Evolutionary conservation across 495 filamentous ascomycete species (phyloP), one percentile per base, ranked within the genome.

Genomic region (Penicillium ucsense): DNA sequence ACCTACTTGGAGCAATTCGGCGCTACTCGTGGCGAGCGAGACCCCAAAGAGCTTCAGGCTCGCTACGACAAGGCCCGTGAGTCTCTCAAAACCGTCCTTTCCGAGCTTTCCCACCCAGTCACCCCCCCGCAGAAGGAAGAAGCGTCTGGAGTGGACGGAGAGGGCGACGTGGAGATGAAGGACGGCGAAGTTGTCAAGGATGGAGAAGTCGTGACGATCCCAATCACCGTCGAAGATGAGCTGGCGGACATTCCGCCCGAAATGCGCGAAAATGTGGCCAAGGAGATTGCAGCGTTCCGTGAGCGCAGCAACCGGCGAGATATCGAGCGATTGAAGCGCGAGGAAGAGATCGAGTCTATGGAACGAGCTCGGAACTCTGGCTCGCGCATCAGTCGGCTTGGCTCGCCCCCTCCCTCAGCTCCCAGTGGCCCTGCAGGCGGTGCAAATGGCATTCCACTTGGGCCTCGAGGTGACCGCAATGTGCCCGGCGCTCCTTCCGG

Each of bases 211-310:
- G 84, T 96, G 52, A 95, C 88, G 37, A 96, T 95, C 50, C 85
- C 88, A 4, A 78, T 95, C 34, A 85, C 86, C 6, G 78, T 83
- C 29, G 92, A 99, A 54, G 92, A 99, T 60, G 92, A 99, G 56
- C 74, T 99, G 31, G 84, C 88, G 36, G 94, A 99, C 57, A 95
- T 99, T 46, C 92, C 92, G 3, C 83, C 86, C 8, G 92, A 96
- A 57, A 91, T 91, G 89, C 83, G 92, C n/a, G 92, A 91, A 57
- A 95, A 84, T 6, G 91, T 99, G 28, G 88, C 92, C 6, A 84
- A 84, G 50, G 94, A 99, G 55, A 99, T 99, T 52, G 79, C 86
- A 6, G 86, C 89, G 7, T 99, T 99, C 72, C 77, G 92, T 55
- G 89, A 97, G 47, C 75, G 91, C 35, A 95, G 89, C 54, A 92